Conservation (phyloP, 768 basidiomycete genomes). For the Amanita pallidorosea region DNA sequence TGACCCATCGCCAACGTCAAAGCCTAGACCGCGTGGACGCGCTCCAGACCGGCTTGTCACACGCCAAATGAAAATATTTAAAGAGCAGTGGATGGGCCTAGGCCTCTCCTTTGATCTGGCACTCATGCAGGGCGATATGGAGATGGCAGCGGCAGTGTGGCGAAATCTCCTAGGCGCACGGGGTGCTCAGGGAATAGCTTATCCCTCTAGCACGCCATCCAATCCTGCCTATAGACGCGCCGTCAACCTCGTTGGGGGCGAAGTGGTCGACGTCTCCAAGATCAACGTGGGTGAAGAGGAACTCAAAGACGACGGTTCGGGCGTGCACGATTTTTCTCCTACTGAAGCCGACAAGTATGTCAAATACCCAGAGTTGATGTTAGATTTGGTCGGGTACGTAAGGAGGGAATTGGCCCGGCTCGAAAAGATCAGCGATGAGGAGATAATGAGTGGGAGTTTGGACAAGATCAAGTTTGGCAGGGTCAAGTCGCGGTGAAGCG, state of each 20-base stretch:
- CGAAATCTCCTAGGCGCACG: constrained; percentile 81
- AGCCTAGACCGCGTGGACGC: constrained; percentile 15
- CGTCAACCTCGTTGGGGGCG: constrained; percentile 63
- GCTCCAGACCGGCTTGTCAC: constrained; percentile 75
- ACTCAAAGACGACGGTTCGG: constrained; percentile 51
- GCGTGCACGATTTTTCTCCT: constrained; percentile 60
- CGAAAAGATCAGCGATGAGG: constrained; percentile 37
- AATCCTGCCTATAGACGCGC: constrained; percentile 39
- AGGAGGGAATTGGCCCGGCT: constrained; percentile 64
- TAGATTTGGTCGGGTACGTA: constrained; percentile 56
- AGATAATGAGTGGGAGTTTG: constrained; percentile 28
- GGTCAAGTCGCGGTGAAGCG: not conserved
- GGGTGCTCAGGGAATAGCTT: constrained; percentile 63
- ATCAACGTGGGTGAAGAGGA: constrained; percentile 51
- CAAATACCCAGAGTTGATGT: constrained; percentile 65
- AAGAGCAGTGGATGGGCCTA: constrained; percentile 85
- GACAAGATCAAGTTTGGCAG: constrained; percentile 28
- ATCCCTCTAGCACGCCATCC: constrained; percentile 15
- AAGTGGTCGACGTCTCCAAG: constrained; percentile 48
- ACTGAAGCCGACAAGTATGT: constrained; percentile 59
- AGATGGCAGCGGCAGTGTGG: constrained; percentile 86
- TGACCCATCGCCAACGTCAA: not conserved
- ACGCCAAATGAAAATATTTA: constrained; percentile 85
- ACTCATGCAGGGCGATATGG: constrained; percentile 63
- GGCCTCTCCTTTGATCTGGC: constrained; percentile 72